Evolutionary conservation across 805 yeast genomes (phyloP), one percentile per base, ranked within the genome.

Genomic region (Kodamaea sagamina): DNA sequence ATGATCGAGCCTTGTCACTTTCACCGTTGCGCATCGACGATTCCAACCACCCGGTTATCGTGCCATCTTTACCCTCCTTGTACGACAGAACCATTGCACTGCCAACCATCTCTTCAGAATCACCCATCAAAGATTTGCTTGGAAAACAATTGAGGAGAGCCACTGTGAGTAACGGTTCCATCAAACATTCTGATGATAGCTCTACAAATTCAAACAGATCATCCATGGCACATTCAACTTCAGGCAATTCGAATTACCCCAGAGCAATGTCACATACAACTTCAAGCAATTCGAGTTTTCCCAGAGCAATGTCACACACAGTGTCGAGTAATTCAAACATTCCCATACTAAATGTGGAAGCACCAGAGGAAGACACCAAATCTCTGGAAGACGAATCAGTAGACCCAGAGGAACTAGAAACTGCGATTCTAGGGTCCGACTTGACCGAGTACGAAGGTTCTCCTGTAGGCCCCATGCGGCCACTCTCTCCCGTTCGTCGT

Each of bases 1-100:
- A n/a, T n/a, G 28, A 50, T 4, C 24, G 43, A 6, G 29, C 41
- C 7, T 31, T 47, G n/a, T 52, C 56, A 6, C 36, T 59, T 28
- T 55, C 61, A 1, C 65, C 66, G 3, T 47, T 61, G 22, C 43
- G 63, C 36, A 55, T 58, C 10, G 59, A 51, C 21, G 54, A 43
- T 6, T 39, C 6, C 31, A 31, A 6, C 43, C 34, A 45, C 17
- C 44, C 47, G 10, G 44, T 47, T 36, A 46, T 47, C 4, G 32
- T 35, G 6, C 37, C 48, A 8, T 36, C 44, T 3, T 10, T 35
- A 4, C 37, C 48, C 10, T 36, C 44, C 3, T 10, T 39, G 26
- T 27, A 31, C 19, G 32, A 35, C 3, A 16, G 11, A 36, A 36
- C 35, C 11, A 21, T 27, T 21, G 41, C 42, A 8, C 40, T 35